Conservation (phyloP, 208 protist genomes). For the Acanthamoeba castellanii region DNA sequence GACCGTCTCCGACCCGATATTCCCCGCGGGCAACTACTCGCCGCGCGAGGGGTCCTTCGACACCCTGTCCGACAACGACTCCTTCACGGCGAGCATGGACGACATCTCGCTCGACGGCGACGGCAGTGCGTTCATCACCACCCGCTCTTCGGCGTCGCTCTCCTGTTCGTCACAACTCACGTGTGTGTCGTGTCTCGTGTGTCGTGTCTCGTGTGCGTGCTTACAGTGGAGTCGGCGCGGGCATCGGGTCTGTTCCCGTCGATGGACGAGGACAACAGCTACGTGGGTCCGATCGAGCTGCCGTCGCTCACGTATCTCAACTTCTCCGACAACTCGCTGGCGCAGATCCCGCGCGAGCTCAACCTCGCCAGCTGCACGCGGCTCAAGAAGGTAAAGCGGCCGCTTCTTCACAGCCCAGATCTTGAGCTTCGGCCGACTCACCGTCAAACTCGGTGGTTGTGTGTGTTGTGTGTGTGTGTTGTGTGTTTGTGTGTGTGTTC, state of each 20-base stretch:
- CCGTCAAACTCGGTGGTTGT: background rate
- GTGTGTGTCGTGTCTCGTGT: background rate
- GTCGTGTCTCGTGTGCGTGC: background rate
- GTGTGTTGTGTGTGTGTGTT: no score
- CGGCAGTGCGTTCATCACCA: background rate
- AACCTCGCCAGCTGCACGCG: constrained; percentile 55
- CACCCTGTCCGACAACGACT: constrained; percentile 12
- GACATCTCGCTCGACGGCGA: background rate
- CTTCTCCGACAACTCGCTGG: constrained; percentile 63
- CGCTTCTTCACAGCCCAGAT: no score
- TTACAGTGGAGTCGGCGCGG: background rate
- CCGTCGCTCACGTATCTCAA: constrained; percentile 69
- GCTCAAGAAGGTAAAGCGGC: constrained; percentile 11
- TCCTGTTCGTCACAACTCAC: background rate
- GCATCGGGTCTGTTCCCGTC: background rate
- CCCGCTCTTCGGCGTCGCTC: no score
- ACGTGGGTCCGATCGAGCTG: constrained; percentile 32
- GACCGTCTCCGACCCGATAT: constrained; percentile 10
- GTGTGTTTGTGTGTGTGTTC: no score
- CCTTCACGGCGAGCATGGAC: background rate
- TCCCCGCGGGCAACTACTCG: background rate
- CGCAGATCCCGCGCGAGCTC: constrained; percentile 46
- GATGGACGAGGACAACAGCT: background rate
- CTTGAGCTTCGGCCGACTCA: background rate
- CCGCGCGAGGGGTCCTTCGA: constrained; percentile 39